Base-by-base conservation (phyloP, 129 eudicot species). In the Calendula officinalis region DNA sequence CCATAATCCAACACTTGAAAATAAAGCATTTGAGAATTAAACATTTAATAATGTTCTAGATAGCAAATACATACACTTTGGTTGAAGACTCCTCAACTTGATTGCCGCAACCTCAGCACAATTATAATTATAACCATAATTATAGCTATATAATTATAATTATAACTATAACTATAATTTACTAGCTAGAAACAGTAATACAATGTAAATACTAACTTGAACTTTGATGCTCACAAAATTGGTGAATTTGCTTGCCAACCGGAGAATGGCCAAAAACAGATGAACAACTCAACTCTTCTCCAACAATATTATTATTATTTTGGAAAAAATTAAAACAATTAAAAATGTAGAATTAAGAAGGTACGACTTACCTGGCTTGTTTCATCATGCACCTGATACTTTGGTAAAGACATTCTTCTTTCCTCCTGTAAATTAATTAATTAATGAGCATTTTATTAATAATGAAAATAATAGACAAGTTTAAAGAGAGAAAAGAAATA, bases 341-440 rank as follows among this genome's bases (percentile, higher is more conserved):
- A 32, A 58, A n/a, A 58, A 12, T 42, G 68, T 66, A 42, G 6
- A 56, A 71, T 63, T 60, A 55, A 62, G 8, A 53, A 73, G 86
- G 78, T 58, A 74, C 56, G 63, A 92, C 99, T 88, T 92, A 92
- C 99, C 99, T 92, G 95, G 96, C 99, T 92, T 68, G 96, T 92
- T 81, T 92, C 99, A 81, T 92, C 99, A 83, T 92, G 99, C 86
- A 92, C 99, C 96, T 88, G 96, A 84, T 88, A 86, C 83, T 86
- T 92, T 74, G 73, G 88, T 69, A 92, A 77, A 45, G 99, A 81
- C 89, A 86, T 80, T 72, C 99, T 85, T 86, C 99, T 84, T 82
- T 92, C 99, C 91, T 92, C 99, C 99, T 92, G 83, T 32, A 41
- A 49, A 71, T 32, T 64, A 41, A 61, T 33, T 4, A 61, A 45